These are phyloP conservation scores for Sugiyamaella marilandica DNA, from an alignment of 805 yeast species.

Conservation along the genomic window DNA sequence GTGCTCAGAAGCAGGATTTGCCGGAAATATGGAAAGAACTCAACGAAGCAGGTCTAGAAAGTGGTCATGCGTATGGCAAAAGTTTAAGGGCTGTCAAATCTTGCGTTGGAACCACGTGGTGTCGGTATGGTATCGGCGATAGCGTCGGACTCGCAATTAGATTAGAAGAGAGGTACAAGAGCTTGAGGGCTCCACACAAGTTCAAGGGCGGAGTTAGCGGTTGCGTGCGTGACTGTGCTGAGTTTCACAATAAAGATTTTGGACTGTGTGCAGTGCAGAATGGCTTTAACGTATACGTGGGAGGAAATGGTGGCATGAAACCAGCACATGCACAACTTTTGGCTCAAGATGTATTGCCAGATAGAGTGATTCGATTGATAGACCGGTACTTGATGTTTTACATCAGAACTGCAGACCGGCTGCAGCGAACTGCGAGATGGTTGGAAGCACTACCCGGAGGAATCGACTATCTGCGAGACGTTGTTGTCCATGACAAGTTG, in stretches of 20 bases:
- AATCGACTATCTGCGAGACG: constrained; percentile 34
- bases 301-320: constrained; percentile 40
- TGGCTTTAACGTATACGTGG: constrained; percentile 37
- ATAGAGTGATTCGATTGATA: constrained; percentile 35
- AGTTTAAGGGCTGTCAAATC: constrained; percentile 37
- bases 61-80: constrained; percentile 39
- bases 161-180: constrained; percentile 37
- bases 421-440: constrained; percentile 40
- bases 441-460: constrained; percentile 37
- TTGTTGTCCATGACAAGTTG: constrained; percentile 34
- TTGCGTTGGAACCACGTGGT: constrained; percentile 39
- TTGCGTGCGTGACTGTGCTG: constrained; percentile 39
- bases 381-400: constrained; percentile 39
- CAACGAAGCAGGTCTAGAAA: constrained; percentile 26
- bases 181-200: constrained; percentile 37
- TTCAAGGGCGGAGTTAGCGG: constrained; percentile 39
- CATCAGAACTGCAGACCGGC: constrained; percentile 36
- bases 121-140: constrained; percentile 38
- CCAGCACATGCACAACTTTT: constrained; percentile 38
- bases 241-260: constrained; percentile 37
- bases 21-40: constrained; percentile 8
- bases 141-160: constrained; percentile 38
- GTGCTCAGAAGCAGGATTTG: constrained; percentile 8
- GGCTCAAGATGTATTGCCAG: constrained; percentile 35
- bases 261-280: constrained; percentile 37